These are phyloP conservation scores for Bonnemaisonia californica DNA, from an alignment of 31 red algal genomes.

Conservation along the genomic window DNA sequence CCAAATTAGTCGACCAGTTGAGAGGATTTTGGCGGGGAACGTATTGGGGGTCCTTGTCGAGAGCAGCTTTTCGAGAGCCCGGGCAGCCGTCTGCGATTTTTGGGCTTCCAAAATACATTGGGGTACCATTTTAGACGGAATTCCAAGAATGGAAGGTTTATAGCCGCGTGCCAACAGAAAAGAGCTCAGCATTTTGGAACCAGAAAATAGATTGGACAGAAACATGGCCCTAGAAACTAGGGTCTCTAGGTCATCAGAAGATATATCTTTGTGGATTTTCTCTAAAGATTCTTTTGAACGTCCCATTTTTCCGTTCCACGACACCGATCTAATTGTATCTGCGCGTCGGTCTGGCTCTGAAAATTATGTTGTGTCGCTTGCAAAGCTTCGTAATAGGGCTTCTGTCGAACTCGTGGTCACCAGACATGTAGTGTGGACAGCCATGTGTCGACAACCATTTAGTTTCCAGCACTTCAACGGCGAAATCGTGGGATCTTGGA, in stretches of 20 bases:
- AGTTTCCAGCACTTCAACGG: background rate
- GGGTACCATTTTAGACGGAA: background rate
- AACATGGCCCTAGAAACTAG: constrained; percentile 2
- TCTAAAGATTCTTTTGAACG: constrained; percentile 14
- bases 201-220: constrained; percentile 34
- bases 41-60: background rate
- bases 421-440: background rate
- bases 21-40: background rate
- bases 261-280: background rate
- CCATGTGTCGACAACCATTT: constrained; percentile 7
- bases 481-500: background rate
- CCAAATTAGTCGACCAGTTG: background rate
- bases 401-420: constrained; percentile 26
- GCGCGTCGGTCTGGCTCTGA: constrained; percentile 3
- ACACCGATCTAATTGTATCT: constrained; percentile 39
- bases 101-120: constrained; percentile 2
- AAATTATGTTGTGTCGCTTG: background rate
- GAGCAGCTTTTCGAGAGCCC: constrained; percentile 6
- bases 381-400: background rate
- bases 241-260: background rate
- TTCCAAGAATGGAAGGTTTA: constrained; percentile 17
- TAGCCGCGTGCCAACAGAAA: constrained; percentile 23
- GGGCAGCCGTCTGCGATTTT: background rate
- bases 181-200: background rate
- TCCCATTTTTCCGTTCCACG: constrained; percentile 34